These are phyloP conservation scores for Tillandsia leiboldiana DNA, from an alignment of 176 grass and related monocot genomes.

Conservation along the genomic window DNA sequence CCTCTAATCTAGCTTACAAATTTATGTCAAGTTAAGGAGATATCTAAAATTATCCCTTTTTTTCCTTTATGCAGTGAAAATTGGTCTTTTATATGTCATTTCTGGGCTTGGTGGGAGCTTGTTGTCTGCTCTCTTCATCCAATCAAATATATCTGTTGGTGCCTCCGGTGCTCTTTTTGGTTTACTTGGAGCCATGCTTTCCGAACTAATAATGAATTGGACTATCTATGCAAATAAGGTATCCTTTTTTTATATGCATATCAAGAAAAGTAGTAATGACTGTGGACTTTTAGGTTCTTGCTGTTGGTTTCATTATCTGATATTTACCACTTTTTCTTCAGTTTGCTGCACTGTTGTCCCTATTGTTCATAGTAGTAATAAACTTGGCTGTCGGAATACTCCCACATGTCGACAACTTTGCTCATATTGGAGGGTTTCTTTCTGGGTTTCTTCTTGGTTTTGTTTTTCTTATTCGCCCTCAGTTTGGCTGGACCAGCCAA, in stretches of 20 bases:
- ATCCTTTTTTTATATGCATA: not conserved
- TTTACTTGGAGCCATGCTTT: conserved; percentile 82
- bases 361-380: conserved; percentile 47
- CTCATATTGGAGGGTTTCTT: conserved; percentile 79
- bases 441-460: conserved; percentile 92
- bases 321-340: conserved; percentile 10
- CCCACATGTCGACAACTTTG: conserved; percentile 81
- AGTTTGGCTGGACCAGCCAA: conserved; percentile 51
- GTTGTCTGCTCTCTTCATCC: conserved; percentile 72
- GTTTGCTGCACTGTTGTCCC: conserved; percentile 47
- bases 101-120: conserved; percentile 79
- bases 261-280: not conserved
- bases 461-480: conserved; percentile 63
- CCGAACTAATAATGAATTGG: conserved; percentile 91
- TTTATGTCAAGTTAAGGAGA: not conserved
- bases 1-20: not conserved
- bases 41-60: conserved; percentile 2
- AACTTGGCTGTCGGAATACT: conserved; percentile 78
- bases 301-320: not conserved
- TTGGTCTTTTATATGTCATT: conserved; percentile 58
- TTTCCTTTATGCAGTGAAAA: conserved; percentile 37
- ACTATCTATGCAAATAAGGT: conserved; percentile 92
- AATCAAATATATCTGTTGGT: conserved; percentile 64
- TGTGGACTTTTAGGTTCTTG: not conserved
- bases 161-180: conserved; percentile 88